These are phyloP conservation scores for Kluyveromyces sp. DNA, from an alignment of 1,139 yeast genomes.

Conservation along the genomic window DNA sequence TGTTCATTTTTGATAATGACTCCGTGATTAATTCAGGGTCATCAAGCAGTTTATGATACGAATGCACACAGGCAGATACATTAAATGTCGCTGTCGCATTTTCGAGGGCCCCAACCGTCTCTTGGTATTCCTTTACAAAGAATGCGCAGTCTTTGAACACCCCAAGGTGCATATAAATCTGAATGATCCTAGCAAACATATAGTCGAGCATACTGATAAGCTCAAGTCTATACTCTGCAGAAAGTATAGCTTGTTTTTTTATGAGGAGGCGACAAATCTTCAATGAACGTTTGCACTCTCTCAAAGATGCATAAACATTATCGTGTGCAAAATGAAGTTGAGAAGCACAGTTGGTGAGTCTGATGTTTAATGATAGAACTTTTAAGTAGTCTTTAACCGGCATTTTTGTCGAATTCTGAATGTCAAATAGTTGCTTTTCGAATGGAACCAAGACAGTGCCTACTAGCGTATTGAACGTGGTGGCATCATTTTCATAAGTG, in stretches of 20 bases:
- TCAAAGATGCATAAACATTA: constrained; percentile 25
- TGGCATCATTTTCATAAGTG: constrained; percentile 15
- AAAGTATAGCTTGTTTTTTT: constrained; percentile 24
- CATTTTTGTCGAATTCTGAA: constrained; percentile 19
- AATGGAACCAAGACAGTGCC: constrained; percentile 12
- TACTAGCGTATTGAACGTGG: constrained; percentile 16
- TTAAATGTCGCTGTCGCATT: constrained; percentile 30
- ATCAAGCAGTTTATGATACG: constrained; percentile 21
- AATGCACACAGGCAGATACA: constrained; percentile 19
- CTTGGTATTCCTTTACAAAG: constrained; percentile 43
- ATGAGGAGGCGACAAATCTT: constrained; percentile 32
- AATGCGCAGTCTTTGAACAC: constrained; percentile 47
- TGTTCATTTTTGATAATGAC: constrained; percentile 19
- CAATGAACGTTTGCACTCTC: constrained; percentile 30
- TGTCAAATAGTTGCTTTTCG: constrained; percentile 22
- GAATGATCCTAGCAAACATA: constrained; percentile 36
- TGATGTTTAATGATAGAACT: constrained; percentile 25
- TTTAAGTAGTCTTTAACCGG: constrained; percentile 21
- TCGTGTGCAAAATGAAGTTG: constrained; percentile 17
- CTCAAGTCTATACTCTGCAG: constrained; percentile 35
- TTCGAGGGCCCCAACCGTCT: constrained; percentile 29
- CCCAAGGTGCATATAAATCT: constrained; percentile 41
- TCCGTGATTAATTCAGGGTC: constrained; percentile 13
- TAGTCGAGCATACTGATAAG: constrained; percentile 34
- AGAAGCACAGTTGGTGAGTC: constrained; percentile 18